These are phyloP conservation scores for Neonectria sp. DNA, from an alignment of 2,329 filamentous ascomycete genomes.

Conservation along the genomic window DNA sequence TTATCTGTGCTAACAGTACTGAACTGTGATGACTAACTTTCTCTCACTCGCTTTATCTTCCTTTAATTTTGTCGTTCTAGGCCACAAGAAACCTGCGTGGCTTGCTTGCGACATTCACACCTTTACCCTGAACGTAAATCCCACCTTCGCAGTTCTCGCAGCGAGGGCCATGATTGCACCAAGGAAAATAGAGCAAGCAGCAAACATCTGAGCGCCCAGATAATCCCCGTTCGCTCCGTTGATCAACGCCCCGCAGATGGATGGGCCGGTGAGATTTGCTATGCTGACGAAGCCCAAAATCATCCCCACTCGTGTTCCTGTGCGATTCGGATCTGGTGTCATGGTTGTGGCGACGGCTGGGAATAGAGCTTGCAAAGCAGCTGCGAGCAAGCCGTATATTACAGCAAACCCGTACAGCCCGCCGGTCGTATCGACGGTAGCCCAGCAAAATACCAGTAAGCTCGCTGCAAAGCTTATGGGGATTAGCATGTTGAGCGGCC, in stretches of 20 bases:
- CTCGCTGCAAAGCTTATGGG: constrained; percentile 49
- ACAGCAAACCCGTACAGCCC: constrained; percentile 49
- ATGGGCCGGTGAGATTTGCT: constrained; percentile 47
- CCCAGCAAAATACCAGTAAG: constrained; percentile 50
- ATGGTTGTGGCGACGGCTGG: constrained; percentile 64
- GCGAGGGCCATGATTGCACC: constrained; percentile 41
- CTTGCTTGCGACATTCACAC: constrained; percentile 10
- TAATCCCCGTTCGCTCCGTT: constrained; percentile 35
- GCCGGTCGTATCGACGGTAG: constrained; percentile 37
- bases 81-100: not conserved
- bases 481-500: constrained; percentile 67
- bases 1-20: too few species aligned
- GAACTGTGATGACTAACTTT: too few species aligned
- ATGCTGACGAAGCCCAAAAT: constrained; percentile 52
- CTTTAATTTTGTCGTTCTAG: not conserved
- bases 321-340: constrained; percentile 50
- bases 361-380: constrained; percentile 66
- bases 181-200: constrained; percentile 39
- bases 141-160: constrained; percentile 37
- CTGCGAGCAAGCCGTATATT: constrained; percentile 67
- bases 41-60: too few species aligned
- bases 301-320: constrained; percentile 55
- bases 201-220: constrained; percentile 45
- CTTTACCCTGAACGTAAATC: constrained; percentile 27
- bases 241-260: constrained; percentile 47